Base-by-base conservation (phyloP, 1,139 yeast genomes). In the Blastobotrys niveus region DNA sequence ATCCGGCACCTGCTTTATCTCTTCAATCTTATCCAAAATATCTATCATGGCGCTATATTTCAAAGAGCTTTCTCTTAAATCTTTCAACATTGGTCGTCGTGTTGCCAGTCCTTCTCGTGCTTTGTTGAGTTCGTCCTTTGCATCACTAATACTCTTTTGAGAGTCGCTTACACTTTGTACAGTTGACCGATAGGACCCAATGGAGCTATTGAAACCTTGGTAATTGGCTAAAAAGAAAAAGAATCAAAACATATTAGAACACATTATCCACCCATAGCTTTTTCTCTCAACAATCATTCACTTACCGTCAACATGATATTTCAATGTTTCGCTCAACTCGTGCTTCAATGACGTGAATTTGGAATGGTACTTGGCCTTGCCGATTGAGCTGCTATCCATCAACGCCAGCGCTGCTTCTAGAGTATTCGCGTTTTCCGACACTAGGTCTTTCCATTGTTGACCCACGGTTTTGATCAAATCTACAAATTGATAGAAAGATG, bases 341-440 rank as follows among this genome's bases (percentile, higher is more conserved):
- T 79, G 73, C 43, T 88, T 71, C 10, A 81, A 76, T 24, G 63
- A 61, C 25, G 79, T 77, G 12, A 89, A 79, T 49, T 76, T 68
- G 14, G 68, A 68, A 46, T 73, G 71, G 51, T 81, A 76, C 57
- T 82, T 82, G 1, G 95, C 94, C 57, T 84, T 66, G 0, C 97
- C 97, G 26, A 88, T 94, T 1, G 95, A 84, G 2, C 94, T 80
- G 54, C 80, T 82, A 62, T 89, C 96, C 54, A 87, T 69, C 48
- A 89, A 69, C 0, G 91, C 78, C 38, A 89, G 70, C 0, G 96
- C 95, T 46, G 82, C 70, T 56, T 87, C 96, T 35, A 89, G 71
- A 1, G 96, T 95, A 60, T 86, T 87, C 42, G 93, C 72, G 48
- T 71, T 60, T 49, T 70, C 68, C 26, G 65, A 61, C 36, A 70